Base-by-base conservation (phyloP, 371 early-diverging fungal genomes). In the Saksenaea vasiformis region DNA sequence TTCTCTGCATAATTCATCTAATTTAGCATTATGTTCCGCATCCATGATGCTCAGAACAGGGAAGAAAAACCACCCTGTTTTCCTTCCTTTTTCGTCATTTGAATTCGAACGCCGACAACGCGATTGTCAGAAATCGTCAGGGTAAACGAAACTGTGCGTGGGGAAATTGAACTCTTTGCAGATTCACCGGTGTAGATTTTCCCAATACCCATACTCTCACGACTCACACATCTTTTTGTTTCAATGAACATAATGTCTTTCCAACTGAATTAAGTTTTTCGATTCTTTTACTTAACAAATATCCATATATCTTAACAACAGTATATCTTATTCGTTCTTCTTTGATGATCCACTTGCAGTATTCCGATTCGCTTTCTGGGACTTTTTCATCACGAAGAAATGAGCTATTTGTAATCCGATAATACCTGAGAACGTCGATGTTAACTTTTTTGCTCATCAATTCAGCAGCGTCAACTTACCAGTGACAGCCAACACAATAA, bases 371-470 rank as follows among this genome's bases (percentile, higher is more conserved):
- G 68, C 67, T 37, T 57, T 66, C 41, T 65, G 65, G 15, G 71
- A 64, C 60, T 75, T 69, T 58, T 72, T 81, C 51, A 77, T 76
- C 5, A 77, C 67, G 54, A 74, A 62, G 54, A 70, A 77, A 54
- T 81, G 79, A 7, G 82, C 77, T 35, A 81, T 68, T 59, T 81
- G 77, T 35, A 81, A 58, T 13, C 77, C 73, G 58, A 81, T 71
- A 44, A 81, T 81, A 28, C 74, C 74, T 74, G 22, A 60, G 14
- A 54, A 38, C 17, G 28, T 59, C 13, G 8, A 22, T 17, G 22
- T 22, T 47, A 31, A 34, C 24, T 10, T 24, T 9, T 28, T 27
- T 13, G 1, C 31, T 11, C n/a, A 51, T 36, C 13, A 4, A 10
- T 58, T n/a, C 35, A 11, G 22, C 28, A 19, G 10, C 19, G 19